These are phyloP conservation scores for Fraxinus baroniana DNA, from an alignment of 305 asterid species.

Conservation along the genomic window DNA sequence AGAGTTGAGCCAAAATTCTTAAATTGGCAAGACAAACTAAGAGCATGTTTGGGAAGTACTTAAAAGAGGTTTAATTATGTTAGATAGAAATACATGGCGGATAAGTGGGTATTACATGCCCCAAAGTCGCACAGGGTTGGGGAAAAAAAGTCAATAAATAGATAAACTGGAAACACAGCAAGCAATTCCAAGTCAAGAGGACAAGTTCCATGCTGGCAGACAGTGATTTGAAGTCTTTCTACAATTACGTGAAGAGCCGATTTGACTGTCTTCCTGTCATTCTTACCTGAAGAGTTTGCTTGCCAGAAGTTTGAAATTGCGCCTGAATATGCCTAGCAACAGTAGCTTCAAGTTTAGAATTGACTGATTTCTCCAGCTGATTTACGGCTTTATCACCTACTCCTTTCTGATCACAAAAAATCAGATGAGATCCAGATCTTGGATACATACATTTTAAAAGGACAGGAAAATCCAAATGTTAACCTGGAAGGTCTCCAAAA, in stretches of 20 bases:
- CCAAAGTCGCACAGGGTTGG: neutral
- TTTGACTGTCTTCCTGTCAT: neutral
- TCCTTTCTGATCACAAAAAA: constrained; percentile 67
- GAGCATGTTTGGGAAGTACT: neutral
- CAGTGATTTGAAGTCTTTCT: neutral
- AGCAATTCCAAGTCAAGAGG: neutral
- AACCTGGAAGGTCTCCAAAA: constrained; percentile 82
- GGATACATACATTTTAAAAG: neutral
- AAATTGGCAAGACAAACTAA: neutral
- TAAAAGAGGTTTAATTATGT: neutral
- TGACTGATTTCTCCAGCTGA: constrained; percentile 78
- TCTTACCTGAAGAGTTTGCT: constrained; percentile 85
- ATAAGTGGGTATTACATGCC: neutral
- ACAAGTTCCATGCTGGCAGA: neutral
- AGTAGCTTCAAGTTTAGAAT: constrained; percentile 71
- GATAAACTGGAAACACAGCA: neutral
- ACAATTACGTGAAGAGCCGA: neutral
- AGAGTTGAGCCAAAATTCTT: neutral
- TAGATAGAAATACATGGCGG: neutral
- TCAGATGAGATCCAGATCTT: constrained; percentile 26
- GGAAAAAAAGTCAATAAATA: neutral
- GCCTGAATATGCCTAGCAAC: constrained; percentile 81
- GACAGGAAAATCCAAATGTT: constrained; percentile 19
- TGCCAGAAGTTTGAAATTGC: constrained; percentile 91
- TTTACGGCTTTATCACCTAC: constrained; percentile 84